These are phyloP conservation scores for Halenospora varia DNA, from an alignment of 495 filamentous ascomycete genomes.

Conservation along the genomic window DNA sequence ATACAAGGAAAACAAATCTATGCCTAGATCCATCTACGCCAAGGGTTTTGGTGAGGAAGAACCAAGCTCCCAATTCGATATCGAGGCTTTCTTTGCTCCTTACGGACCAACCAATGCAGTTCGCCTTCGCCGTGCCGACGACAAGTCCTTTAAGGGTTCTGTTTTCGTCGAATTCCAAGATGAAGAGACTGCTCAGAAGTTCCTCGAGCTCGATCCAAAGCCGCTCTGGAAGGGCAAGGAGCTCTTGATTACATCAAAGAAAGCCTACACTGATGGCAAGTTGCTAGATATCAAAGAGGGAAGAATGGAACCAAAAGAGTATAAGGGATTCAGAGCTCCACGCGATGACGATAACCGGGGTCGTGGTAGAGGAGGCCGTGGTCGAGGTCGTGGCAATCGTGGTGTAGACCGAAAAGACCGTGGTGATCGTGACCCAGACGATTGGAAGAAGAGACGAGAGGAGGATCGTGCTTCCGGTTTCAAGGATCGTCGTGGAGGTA, in stretches of 20 bases:
- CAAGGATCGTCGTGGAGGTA: constrained; percentile 30
- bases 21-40: constrained; percentile 40
- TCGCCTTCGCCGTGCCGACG: constrained; percentile 74
- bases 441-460: constrained; percentile 66
- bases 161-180: constrained; percentile 88
- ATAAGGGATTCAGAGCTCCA: constrained; percentile 1
- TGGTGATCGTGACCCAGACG: constrained; percentile 43
- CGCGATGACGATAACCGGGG: constrained; percentile 15
- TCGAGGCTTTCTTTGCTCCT: constrained; percentile 85
- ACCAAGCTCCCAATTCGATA: constrained; percentile 77
- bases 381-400: constrained; percentile 29
- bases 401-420: constrained; percentile 19
- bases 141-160: constrained; percentile 81
- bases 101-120: constrained; percentile 79
- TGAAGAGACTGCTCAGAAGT: constrained; percentile 69
- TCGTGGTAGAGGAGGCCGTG: constrained; percentile 21
- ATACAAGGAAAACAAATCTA: constrained; percentile 25
- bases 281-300: constrained; percentile 70
- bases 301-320: constrained; percentile 50
- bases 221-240: constrained; percentile 75
- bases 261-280: constrained; percentile 80
- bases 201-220: constrained; percentile 73
- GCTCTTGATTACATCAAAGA: constrained; percentile 77
- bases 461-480: constrained; percentile 64
- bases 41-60: constrained; percentile 89